Base-by-base conservation (phyloP, 2,329 filamentous ascomycete species). In the Talaromyces funiculosus region DNA sequence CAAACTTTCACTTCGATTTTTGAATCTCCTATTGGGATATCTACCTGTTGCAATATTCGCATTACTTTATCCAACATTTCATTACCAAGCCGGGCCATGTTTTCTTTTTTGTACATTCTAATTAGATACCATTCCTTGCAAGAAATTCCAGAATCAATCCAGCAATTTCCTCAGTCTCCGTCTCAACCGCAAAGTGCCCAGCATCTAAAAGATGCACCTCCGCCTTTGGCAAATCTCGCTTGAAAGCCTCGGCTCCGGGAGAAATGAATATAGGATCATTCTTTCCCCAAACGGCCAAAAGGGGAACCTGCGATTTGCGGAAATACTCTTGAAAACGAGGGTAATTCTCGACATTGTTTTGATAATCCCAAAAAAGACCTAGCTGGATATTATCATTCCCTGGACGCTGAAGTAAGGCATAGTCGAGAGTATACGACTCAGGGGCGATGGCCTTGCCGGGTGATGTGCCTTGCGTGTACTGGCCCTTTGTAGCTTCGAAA, bases 241-340 rank as follows among this genome's bases (percentile, higher is more conserved):
- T 77, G 64, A 74, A 86, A 0, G 82, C 83, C 70, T 84, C 78
- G 0, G 83, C 83, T 0, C 83, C 84, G 0, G 77, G 64, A 0
- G 77, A 56, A 4, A 71, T 64, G 47, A 75, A 75, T 29, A 82
- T 79, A 3, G 68, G 65, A 71, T 86, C 84, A 61, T 82, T 78
- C 71, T 80, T 81, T 0, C 84, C 84, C 84, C 84, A 87, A 3
- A 81, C 75, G 1, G 82, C 82, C 62, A 87, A 67, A 3, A 86
- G 67, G 0, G 84, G 83, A 0, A 84, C 78, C 53, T 80, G 71
- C 0, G 74, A 80, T 7, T 74, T 68, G 3, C 80, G 72, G 47
- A 86, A 79, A 62, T 82, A 86, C 51, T 78, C 72, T 33, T 87
- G 84, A 59, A 84, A 84, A 10, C 74, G 65, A 0, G 81, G 79